Conservation (phyloP, 805 yeast species). For the Starmerella apis region DNA sequence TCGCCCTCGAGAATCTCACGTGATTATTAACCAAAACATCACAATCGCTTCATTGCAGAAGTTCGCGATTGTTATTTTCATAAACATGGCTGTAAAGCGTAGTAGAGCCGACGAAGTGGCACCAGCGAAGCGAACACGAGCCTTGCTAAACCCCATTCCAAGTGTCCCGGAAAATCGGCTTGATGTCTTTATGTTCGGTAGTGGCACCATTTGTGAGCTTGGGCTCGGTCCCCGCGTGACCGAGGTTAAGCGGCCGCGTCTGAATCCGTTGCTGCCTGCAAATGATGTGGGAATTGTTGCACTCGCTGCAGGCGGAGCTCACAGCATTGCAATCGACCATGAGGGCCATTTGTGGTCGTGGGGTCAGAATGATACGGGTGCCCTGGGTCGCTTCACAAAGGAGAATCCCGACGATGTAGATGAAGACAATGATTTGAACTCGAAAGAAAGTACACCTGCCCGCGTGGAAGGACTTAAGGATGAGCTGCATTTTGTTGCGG, state of each 20-base stretch:
- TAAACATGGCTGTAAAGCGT: conserved; percentile 16
- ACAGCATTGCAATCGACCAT: conserved; percentile 68
- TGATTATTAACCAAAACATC: background rate
- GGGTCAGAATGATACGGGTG: conserved; percentile 94
- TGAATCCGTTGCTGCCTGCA: conserved; percentile 61
- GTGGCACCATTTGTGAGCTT: conserved; percentile 94
- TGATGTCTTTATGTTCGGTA: conserved; percentile 87
- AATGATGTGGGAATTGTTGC: conserved; percentile 67
- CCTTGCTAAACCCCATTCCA: conserved; percentile 17
- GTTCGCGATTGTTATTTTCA: background rate
- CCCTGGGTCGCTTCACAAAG: conserved; percentile 78
- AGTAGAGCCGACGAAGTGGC: conserved; percentile 12
- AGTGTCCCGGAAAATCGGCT: conserved; percentile 29
- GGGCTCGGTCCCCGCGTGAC: conserved; percentile 95
- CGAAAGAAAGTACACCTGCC: conserved; percentile 80
- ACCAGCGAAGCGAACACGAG: conserved; percentile 19
- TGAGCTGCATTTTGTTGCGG: conserved; percentile 49
- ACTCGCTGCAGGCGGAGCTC: conserved; percentile 94
- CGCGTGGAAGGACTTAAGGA: conserved; percentile 57
- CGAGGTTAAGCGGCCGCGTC: conserved; percentile 90
- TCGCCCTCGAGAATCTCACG: conserved; percentile 5
- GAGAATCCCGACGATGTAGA: conserved; percentile 50
- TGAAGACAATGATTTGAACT: conserved; percentile 76
- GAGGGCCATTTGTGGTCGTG: conserved; percentile 86
- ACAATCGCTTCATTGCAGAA: no score